These are phyloP conservation scores for Talaromyces islandicus DNA, from an alignment of 2,329 filamentous ascomycete species.

Conservation along the genomic window DNA sequence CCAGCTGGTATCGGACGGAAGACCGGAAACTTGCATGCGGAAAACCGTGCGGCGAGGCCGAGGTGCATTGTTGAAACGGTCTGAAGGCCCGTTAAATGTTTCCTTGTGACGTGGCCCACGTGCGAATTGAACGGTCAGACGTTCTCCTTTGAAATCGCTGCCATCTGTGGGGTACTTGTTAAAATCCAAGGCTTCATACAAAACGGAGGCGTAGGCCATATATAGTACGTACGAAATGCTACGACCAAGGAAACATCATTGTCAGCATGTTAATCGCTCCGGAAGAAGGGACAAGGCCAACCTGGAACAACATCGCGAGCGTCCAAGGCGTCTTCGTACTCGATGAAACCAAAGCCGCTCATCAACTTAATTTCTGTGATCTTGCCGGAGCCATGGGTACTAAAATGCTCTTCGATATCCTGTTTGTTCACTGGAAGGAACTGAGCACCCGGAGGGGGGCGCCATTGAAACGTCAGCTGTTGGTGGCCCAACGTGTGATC, in stretches of 20 bases:
- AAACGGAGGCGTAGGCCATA: neutral
- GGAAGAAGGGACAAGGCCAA: constrained; percentile 45
- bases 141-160: constrained; percentile 95
- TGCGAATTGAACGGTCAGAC: constrained; percentile 95
- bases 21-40: constrained; percentile 95
- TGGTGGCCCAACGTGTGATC: constrained; percentile 18
- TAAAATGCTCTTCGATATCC: constrained; percentile 94
- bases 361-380: constrained; percentile 99
- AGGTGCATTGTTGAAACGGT: constrained; percentile 55
- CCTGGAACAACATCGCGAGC: constrained; percentile 96
- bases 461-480: constrained; percentile 28
- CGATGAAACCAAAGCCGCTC: constrained; percentile 99
- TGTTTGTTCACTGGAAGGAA: constrained; percentile 77
- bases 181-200: neutral
- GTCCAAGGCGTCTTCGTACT: constrained; percentile 98
- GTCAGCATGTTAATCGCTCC: constrained; percentile 14
- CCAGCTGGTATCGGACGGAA: constrained; percentile 95
- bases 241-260: constrained; percentile 2
- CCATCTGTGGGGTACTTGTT: constrained; percentile 59
- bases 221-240: constrained; percentile 50
- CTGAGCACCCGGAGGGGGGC: constrained; percentile 23
- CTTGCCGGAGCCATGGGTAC: constrained; percentile 90
- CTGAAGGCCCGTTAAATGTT: constrained; percentile 56
- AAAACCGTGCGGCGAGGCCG: constrained; percentile 90
- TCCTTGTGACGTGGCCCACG: constrained; percentile 72